Evolutionary conservation across 176 grass and related monocot species (phyloP), one percentile per base, ranked within the genome.

Genomic region (Musa troglodytarum): DNA sequence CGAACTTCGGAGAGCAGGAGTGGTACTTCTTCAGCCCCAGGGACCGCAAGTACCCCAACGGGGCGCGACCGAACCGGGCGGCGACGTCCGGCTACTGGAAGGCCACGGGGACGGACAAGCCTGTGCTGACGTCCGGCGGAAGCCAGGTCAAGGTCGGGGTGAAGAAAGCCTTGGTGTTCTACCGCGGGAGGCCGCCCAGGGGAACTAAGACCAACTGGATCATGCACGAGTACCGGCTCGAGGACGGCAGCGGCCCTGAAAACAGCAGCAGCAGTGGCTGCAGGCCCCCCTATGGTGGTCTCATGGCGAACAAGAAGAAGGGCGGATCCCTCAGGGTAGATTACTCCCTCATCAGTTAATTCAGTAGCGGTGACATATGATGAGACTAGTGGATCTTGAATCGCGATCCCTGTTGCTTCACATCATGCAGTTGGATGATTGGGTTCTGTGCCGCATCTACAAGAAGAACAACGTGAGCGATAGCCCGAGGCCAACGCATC

Each of bases 1-100:
- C 94, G 14, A 87, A 49, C 53, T 98, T 93, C 66, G 94, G 94
- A 12, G 88, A 93, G 80, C 82, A 89, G 2, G 94, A 98, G 72
- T 98, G 94, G 94, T 93, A 93, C 82, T 98, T 93, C 82, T 98
- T 98, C 64, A 98, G 94, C 84, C 94, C 94, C 3, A 72, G 90
- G n/a, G 94, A 98, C 58, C 86, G 94, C 29, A 98, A 98, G 86
- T 98, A 98, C 76, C 90, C 90, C 0, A 98, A 98, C 74, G 94
- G 94, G 1, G 86, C 88, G 72, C 75, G 94, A 69, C 94, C 90
- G 0, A 93, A 98, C 79, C 49, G 90, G 64, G 94, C 90, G 54
- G 94, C 94, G 7, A 93, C 90, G 63, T 93, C 94, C 9, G 90
- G 94, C 0, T 98, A 98, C 82, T 98, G 94, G 94, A 98, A 98